Percentiles rank a stretch among this genome's conserved stretches.
These are phyloP conservation scores for Yamadazyma aaseri DNA, from an alignment of 1,139 yeast genomes.

Conservation along the genomic window DNA sequence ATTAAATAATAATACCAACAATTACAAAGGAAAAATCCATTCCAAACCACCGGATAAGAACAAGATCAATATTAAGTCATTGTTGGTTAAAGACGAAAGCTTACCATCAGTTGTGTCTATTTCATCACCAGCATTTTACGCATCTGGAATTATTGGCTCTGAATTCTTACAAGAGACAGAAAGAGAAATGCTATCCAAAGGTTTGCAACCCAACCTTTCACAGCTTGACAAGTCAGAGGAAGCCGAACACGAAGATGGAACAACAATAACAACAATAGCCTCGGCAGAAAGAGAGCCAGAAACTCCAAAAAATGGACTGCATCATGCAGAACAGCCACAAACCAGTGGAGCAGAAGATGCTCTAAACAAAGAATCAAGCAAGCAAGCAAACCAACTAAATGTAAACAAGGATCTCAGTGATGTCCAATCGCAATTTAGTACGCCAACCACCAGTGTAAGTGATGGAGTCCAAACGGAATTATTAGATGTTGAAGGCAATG, in stretches of 20 bases:
- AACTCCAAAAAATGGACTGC: too few species aligned
- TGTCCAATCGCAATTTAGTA: not conserved
- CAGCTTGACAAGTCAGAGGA: not conserved
- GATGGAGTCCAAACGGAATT: slow-evolving; percentile 4
- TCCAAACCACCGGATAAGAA: slow-evolving; percentile 1
- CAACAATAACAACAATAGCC: not conserved
- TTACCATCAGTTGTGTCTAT: slow-evolving; percentile 9
- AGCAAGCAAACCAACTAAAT: too few species aligned
- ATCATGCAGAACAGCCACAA: too few species aligned
- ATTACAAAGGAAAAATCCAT: not conserved
- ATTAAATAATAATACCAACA: slow-evolving; percentile 2
- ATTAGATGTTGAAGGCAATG: slow-evolving; percentile 8
- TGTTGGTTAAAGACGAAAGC: slow-evolving; percentile 2
- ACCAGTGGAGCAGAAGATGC: not conserved
- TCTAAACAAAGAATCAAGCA: too few species aligned
- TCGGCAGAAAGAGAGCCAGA: not conserved
- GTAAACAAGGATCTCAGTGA: too few species aligned
- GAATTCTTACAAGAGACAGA: slow-evolving; percentile 1
- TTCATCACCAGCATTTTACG: slow-evolving; percentile 13
- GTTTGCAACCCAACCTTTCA: not conserved
- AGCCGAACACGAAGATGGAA: not conserved
- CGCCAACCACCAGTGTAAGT: slow-evolving; percentile 2
- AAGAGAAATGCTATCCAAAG: slow-evolving; percentile 1
- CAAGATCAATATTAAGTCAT: not conserved
- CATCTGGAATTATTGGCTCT: not conserved